Base-by-base conservation (phyloP, 2,329 filamentous ascomycete genomes). In the Microdochium paspali region DNA sequence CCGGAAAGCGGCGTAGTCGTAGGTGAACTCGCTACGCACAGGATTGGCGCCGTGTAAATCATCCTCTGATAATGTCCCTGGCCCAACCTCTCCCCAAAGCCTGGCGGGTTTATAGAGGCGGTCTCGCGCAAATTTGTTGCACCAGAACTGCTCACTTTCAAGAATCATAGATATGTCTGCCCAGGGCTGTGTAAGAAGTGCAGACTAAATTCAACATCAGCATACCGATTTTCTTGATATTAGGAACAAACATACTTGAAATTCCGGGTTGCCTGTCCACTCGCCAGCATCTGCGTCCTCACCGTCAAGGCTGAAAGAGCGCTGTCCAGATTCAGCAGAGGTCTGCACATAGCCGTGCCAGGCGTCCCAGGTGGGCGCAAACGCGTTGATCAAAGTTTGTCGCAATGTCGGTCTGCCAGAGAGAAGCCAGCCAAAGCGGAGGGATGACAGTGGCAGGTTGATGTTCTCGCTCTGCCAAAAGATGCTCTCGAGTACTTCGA, bases 401-500 rank as follows among this genome's bases (percentile, higher is more conserved):
- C 59, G 56, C 13, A 64, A 54, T 32, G 65, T 67, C 3, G 59
- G 55, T 3, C 44, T 46, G 20, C 56, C 53, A 2, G 76, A 78
- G 13, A 81, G 66, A 42, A 70, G 64, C 24, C 60, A 56, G 23
- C 74, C 72, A 25, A 81, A 61, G 26, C 66, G 58, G 10, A 58
- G 68, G 46, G 67, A 72, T 44, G 68, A 64, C 4, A 62, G 66
- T 1, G 74, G 67, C 1, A 81, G 63, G 45, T 70, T 65, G 44
- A 74, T 51, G 51, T 76, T 79, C 50, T 61, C 57, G 44, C 74
- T 77, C 46, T 72, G 60, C 51, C 74, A 59, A 47, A 79, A 70
- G 44, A 81, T 77, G 26, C 51, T 64, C 55, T 79, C 74, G 12
- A 80, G 66, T 23, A 80, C 63, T 57, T 80, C 77, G 6, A 69